phyloP scores from a whole-genome alignment of 345 rosid species.

The Lenwebbia sp. region DNA sequence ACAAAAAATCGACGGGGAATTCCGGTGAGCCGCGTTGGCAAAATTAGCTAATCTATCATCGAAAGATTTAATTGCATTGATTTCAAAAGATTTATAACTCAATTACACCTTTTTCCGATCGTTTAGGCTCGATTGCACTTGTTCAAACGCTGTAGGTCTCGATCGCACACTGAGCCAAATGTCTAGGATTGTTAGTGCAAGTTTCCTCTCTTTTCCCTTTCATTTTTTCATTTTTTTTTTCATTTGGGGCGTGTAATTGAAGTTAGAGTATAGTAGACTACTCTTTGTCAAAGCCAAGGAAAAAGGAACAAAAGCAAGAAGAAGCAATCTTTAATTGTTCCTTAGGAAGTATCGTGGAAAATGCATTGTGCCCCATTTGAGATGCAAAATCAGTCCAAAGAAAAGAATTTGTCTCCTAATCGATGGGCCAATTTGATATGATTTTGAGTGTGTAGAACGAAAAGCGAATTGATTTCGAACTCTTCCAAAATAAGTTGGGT shows the following conservation, averaged over 20 bases:
- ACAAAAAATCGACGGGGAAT: accelerated
- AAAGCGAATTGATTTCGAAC: neutral
- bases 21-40: too few species aligned
- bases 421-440: neutral
- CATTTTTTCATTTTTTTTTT: neutral
- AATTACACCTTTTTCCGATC: neutral
- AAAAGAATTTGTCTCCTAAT: neutral
- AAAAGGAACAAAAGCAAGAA: neutral
- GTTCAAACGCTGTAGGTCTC: neutral
- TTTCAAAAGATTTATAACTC: too few species aligned
- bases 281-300: neutral
- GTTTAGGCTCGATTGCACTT: neutral
- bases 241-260: neutral
- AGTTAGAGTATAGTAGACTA: neutral
- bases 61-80: neutral
- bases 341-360: neutral
- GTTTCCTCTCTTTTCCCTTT: neutral
- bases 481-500: neutral
- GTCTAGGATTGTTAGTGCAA: neutral
- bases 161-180: neutral
- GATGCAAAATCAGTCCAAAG: neutral
- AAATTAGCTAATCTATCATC: neutral
- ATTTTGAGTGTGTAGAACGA: neutral
- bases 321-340: neutral
- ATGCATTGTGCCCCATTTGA: neutral